Evolutionary conservation across 2,329 filamentous ascomycete genomes (phyloP), one percentile per base, ranked within the genome.

Genomic region (Hypomyces rosellus): DNA sequence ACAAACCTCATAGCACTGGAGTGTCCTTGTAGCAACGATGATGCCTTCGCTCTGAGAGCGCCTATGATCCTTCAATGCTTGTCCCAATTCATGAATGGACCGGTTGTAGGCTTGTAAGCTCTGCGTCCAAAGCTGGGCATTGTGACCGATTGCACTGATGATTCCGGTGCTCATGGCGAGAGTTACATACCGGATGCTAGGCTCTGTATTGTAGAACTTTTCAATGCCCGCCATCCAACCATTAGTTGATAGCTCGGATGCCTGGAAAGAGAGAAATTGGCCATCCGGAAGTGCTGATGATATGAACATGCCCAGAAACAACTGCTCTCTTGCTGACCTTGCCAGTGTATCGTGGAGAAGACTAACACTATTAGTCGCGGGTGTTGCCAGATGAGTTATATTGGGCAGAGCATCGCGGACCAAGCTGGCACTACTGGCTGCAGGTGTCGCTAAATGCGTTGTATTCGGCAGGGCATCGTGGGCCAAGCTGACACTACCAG

Each of bases 1-100:
- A 18, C 51, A 9, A 46, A 58, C 59, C 54, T 62, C 59, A 33
- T 61, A 62, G 2, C 52, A 48, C n/a, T 55, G 54, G 44, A 57
- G 47, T 15, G 54, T 48, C 20, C 55, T 46, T n/a, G 51, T 52
- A 3, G 55, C 50, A 3, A 48, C 52, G 8, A 57, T 33, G 18
- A 57, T 37, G 5, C 55, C 55, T 13, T 55, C 47, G 15, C 52
- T 51, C 33, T 51, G 51, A 15, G 54, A 52, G 37, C 55, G 48
- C n/a, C 45, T 43, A 9, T 47, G 34, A 13, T 50, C 45, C 6
- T 45, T 45, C 36, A 57, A 22, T 1, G 48, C 54, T 33, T 44
- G 47, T 34, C 47, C 52, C 49, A 57, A 51, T 38, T 55, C 52
- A 3, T 50, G 46, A 8, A 60, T 45, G 11, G 59, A 55, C 5